A percentile compares a stretch with the other conserved stretches of the same genome.
Conservation (phyloP, 129 eudicot species). For the Ambrosia artemisiifolia region DNA sequence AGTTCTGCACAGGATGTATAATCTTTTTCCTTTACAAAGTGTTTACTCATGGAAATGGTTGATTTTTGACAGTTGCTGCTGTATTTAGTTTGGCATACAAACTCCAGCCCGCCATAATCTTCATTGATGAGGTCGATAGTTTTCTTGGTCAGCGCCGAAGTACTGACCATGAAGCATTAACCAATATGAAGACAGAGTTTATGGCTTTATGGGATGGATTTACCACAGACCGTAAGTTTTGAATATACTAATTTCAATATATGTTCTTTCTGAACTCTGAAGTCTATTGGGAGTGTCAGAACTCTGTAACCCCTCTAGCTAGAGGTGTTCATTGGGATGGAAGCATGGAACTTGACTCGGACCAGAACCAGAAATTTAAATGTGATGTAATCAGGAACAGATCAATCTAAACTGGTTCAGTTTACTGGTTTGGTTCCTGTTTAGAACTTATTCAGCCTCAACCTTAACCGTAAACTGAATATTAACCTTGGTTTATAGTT, state of each 20-base stretch:
- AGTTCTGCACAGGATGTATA: neutral
- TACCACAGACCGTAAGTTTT: slow-evolving; percentile 80
- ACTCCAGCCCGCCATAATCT: slow-evolving; percentile 92
- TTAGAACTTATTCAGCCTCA: neutral
- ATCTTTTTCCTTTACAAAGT: neutral
- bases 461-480: neutral
- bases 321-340: neutral
- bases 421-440: neutral
- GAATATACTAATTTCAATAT: neutral
- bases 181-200: slow-evolving; percentile 91
- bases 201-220: slow-evolving; percentile 97
- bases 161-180: slow-evolving; percentile 79
- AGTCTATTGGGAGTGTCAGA: neutral
- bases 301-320: neutral
- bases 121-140: slow-evolving; percentile 94
- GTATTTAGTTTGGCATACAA: slow-evolving; percentile 86
- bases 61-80: slow-evolving; percentile 70
- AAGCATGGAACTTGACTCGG: neutral
- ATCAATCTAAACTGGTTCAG: too few species aligned
- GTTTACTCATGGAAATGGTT: slow-evolving; percentile 9
- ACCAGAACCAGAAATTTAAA: too few species aligned
- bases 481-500: neutral
- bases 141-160: slow-evolving; percentile 84
- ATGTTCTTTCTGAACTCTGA: neutral
- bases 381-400: too few species aligned